A percentile compares a stretch with the other conserved stretches of the same genome.
phyloP scores from a whole-genome alignment of 2,329 filamentous ascomycete genomes.

The Cadophora luteo-olivacea region DNA sequence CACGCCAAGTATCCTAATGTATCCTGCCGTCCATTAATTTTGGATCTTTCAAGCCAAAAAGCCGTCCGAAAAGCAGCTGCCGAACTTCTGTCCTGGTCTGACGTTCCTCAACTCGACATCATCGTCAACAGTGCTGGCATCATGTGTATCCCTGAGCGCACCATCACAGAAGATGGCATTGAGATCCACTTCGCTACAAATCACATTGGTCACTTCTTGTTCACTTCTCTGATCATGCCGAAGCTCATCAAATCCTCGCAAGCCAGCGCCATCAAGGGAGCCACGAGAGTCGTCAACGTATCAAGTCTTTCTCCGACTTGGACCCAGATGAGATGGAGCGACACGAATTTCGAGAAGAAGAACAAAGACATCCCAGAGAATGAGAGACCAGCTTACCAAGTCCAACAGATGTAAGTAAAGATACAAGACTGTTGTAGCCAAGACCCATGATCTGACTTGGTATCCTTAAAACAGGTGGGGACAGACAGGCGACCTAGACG shows the following conservation, averaged over 20 bases:
- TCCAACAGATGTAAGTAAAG: slow-evolving; percentile 19
- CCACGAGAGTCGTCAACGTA: slow-evolving; percentile 30
- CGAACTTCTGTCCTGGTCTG: slow-evolving; percentile 47
- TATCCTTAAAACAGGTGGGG: slow-evolving; percentile 34
- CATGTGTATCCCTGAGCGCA: slow-evolving; percentile 46
- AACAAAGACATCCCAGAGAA: slow-evolving; percentile 45
- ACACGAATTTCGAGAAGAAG: slow-evolving; percentile 45
- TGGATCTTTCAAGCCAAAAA: slow-evolving; percentile 50
- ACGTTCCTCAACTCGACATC: slow-evolving; percentile 48
- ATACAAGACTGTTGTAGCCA: too few relatives aligned
- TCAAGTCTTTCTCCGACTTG: slow-evolving; percentile 37
- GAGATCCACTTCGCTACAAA: slow-evolving; percentile 35
- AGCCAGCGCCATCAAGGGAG: slow-evolving; percentile 13
- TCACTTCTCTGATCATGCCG: slow-evolving; percentile 32
- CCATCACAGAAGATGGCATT: slow-evolving; percentile 47
- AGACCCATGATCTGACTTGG: background rate
- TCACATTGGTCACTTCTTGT: slow-evolving; percentile 28
- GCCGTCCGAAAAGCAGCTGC: slow-evolving; percentile 49
- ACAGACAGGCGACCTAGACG: slow-evolving; percentile 30
- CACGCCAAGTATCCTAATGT: slow-evolving; percentile 18
- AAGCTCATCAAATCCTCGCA: slow-evolving; percentile 25
- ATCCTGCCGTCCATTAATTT: slow-evolving; percentile 19
- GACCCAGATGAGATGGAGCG: slow-evolving; percentile 46
- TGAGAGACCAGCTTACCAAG: slow-evolving; percentile 43
- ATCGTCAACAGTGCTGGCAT: slow-evolving; percentile 52